Percentiles rank a stretch among this genome's conserved stretches.
Conservation (phyloP, 306 rosid genomes). For the Corylus heterophylla region DNA sequence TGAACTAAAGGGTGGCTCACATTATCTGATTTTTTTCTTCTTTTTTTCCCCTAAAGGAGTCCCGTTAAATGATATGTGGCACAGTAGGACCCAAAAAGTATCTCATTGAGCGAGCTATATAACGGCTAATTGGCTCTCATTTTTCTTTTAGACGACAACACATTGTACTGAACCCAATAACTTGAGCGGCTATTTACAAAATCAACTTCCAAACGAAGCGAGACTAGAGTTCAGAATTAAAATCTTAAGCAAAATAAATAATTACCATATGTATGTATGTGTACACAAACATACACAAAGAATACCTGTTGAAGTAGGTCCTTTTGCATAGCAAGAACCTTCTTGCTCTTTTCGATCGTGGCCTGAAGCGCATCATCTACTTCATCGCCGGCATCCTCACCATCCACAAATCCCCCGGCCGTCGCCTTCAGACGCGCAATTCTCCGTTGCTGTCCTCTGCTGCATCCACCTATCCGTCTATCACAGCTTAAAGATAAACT, state of each 20-base stretch:
- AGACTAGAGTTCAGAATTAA: neutral
- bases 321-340: constrained; percentile 77
- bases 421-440: constrained; percentile 42
- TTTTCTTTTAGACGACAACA: neutral
- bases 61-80: neutral
- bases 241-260: neutral
- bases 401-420: constrained; percentile 32
- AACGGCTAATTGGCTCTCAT: neutral
- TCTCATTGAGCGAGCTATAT: neutral
- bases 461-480: constrained; percentile 35
- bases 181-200: neutral
- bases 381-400: constrained; percentile 49
- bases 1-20: neutral
- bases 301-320: constrained; percentile 81
- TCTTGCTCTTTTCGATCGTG: constrained; percentile 83
- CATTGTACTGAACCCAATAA: neutral
- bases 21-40: neutral
- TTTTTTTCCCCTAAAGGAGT: neutral
- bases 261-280: neutral
- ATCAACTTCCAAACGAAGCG: neutral
- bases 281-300: neutral
- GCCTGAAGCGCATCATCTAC: constrained; percentile 55
- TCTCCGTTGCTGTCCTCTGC: constrained; percentile 41
- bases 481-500: constrained; percentile 27
- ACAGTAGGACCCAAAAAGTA: neutral